A percentile compares a stretch with the other conserved stretches of the same genome.
Conservation (phyloP, 2,329 filamentous ascomycete species). For the Zopfia rhizophila region DNA sequence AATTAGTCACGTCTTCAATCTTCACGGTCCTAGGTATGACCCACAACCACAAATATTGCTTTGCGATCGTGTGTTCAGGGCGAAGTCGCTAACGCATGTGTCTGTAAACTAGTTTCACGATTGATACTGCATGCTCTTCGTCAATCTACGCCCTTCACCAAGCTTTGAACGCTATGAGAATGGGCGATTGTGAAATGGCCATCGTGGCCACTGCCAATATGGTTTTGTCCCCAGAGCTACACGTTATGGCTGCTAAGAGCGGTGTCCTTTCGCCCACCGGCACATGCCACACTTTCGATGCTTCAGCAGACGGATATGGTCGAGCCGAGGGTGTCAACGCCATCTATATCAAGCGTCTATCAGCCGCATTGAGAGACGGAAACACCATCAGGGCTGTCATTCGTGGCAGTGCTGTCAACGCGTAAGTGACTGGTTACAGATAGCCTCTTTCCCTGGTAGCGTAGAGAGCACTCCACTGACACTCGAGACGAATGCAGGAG, state of each 20-base stretch:
- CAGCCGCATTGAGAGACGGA: conserved; percentile 43
- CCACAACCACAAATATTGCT: no score
- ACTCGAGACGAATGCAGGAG: conserved; percentile 40
- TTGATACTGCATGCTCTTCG: conserved; percentile 13
- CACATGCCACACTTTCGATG: conserved; percentile 22
- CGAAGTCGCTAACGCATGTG: background rate
- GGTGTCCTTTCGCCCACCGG: conserved; percentile 15
- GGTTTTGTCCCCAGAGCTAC: conserved; percentile 7
- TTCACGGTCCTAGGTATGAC: conserved; percentile 12
- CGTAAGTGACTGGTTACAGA: no score
- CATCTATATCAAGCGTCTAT: conserved; percentile 35
- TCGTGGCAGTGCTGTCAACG: conserved; percentile 25
- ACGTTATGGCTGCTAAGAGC: conserved; percentile 14
- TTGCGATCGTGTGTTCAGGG: background rate
- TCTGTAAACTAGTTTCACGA: background rate
- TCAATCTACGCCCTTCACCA: conserved; percentile 10
- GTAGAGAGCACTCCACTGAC: background rate
- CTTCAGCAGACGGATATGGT: conserved; percentile 22
- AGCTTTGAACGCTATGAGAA: background rate
- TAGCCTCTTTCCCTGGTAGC: no score
- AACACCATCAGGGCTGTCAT: conserved; percentile 37
- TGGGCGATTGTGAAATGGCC: conserved; percentile 11
- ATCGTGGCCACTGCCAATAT: conserved; percentile 18
- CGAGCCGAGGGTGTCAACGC: conserved; percentile 16
- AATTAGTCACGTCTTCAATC: conserved; percentile 24